Evolutionary conservation across 2,329 filamentous ascomycete species (phyloP).

Genomic region (Exophiala calicioides): DNA sequence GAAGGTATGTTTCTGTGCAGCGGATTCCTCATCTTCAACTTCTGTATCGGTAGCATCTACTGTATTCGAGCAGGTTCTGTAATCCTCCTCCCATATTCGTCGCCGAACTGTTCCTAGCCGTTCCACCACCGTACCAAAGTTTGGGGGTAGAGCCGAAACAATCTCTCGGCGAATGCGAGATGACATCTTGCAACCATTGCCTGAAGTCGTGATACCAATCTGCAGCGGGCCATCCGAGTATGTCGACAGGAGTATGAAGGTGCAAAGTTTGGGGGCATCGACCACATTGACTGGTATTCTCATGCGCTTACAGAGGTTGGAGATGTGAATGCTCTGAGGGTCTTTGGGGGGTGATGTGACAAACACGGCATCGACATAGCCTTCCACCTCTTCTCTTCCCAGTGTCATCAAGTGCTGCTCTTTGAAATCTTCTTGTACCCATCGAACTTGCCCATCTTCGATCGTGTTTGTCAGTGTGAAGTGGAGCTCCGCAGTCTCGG

Average conservation of each 20-base stretch:
- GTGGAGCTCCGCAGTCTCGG: slow-evolving; percentile 62
- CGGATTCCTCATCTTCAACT: slow-evolving; percentile 52
- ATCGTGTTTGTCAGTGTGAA: slow-evolving; percentile 55
- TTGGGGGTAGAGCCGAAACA: slow-evolving; percentile 71
- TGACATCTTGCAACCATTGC: slow-evolving; percentile 89
- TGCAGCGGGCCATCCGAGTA: slow-evolving; percentile 89
- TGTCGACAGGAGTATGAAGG: slow-evolving; percentile 85
- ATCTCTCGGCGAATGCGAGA: slow-evolving; percentile 87
- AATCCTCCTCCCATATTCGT: slow-evolving; percentile 73
- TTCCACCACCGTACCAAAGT: slow-evolving; percentile 75
- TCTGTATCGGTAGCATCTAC: slow-evolving; percentile 47
- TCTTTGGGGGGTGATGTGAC: slow-evolving; percentile 64
- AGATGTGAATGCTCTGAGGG: slow-evolving; percentile 62
- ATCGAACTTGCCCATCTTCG: slow-evolving; percentile 44
- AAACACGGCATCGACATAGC: slow-evolving; percentile 88
- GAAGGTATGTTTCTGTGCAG: slow-evolving; percentile 73
- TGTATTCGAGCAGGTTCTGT: slow-evolving; percentile 39
- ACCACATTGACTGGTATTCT: slow-evolving; percentile 92
- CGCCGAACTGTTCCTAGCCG: slow-evolving; percentile 72
- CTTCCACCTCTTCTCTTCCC: slow-evolving; percentile 75
- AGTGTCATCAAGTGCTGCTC: slow-evolving; percentile 72
- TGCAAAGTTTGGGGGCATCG: slow-evolving; percentile 82
- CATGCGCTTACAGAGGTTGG: slow-evolving; percentile 70
- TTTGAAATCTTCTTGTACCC: slow-evolving; percentile 57
- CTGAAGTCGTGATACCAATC: slow-evolving; percentile 93